Evolutionary conservation across 1,139 yeast genomes (phyloP), one percentile per base, ranked within the genome.

Genomic region (Hyphopichia burtonii): DNA sequence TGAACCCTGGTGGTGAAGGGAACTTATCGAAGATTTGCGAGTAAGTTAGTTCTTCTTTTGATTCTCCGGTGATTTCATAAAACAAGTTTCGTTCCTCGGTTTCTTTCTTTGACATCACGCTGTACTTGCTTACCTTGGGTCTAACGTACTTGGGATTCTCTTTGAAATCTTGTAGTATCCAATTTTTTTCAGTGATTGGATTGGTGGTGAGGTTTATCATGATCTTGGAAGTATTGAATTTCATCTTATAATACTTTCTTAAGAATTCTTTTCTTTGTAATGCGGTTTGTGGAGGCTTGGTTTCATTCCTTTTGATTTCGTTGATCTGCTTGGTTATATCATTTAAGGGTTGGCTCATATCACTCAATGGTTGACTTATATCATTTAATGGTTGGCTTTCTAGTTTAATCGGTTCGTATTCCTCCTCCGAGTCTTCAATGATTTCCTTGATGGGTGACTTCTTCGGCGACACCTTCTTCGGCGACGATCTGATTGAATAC

Each of bases 1-100:
- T 82, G 58, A 74, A 81, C 1, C 87, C 87, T 2, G 86, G 86
- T 1, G 88, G 88, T 3, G 84, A 77, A 39, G 76, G 77, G 20
- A 78, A 75, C 52, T 76, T 66, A 40, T 68, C 74, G 50, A 58
- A 65, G 6, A 66, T 48, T 49, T 68, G 74, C 42, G 56, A 54
- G 18, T 43, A 36, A 3, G 36, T 31, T 4, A 16, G 36, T 42
- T 37, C 65, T 14, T 38, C 37, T 19, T 44, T 43, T n/a, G 41
- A 46, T 15, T 31, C 31, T 9, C 59, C 60, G 2, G 62, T 66
- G 39, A 56, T 48, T 41, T 48, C 45, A 44, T 63, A 59, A 42
- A 68, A 65, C 33, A 51, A 51, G 16, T 57, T 59, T 41, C 66
- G 57, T 20, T 65, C 58, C 38, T 43, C 59, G 58, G 56, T 74